phyloP scores from a whole-genome alignment of 1,284 basidiomycete genomes.

The Malassezia arunalokei region DNA sequence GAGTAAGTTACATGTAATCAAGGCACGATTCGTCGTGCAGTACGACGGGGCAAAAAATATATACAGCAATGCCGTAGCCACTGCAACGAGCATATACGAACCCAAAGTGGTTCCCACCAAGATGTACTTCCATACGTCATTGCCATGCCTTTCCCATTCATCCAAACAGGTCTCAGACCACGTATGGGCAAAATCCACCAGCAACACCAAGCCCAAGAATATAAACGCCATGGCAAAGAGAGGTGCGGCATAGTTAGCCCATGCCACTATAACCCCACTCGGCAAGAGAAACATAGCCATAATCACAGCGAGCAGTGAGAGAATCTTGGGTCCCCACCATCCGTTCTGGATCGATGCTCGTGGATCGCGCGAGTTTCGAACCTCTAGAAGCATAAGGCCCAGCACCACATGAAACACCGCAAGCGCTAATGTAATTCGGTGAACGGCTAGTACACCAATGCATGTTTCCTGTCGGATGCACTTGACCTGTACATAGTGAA shows the following conservation, averaged over 20 bases:
- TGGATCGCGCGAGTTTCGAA: slow-evolving; percentile 76
- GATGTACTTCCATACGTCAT: slow-evolving; percentile 90
- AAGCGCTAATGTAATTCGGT: slow-evolving; percentile 90
- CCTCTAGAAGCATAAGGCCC: slow-evolving; percentile 66
- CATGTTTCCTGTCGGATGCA: slow-evolving; percentile 74
- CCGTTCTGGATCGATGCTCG: slow-evolving; percentile 93
- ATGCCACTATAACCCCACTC: slow-evolving; percentile 87
- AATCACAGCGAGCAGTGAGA: slow-evolving; percentile 69
- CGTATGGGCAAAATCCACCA: slow-evolving; percentile 96
- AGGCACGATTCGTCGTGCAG: slow-evolving; percentile 82
- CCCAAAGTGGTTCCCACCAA: slow-evolving; percentile 82
- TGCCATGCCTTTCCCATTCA: slow-evolving; percentile 75
- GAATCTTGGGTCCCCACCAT: slow-evolving; percentile 96
- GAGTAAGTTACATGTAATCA: slow-evolving; percentile 85
- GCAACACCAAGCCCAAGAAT: slow-evolving; percentile 79
- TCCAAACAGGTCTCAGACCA: slow-evolving; percentile 96
- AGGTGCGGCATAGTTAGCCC: slow-evolving; percentile 81
- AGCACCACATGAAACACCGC: slow-evolving; percentile 77
- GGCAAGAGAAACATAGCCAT: slow-evolving; percentile 78
- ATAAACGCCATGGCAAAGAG: slow-evolving; percentile 90
- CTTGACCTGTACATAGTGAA: slow-evolving; percentile 96
- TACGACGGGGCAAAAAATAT: slow-evolving; percentile 77
- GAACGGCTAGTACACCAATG: slow-evolving; percentile 93
- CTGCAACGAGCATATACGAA: slow-evolving; percentile 71
- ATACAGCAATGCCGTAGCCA: slow-evolving; percentile 75